Percentiles rank a stretch among this genome's conserved stretches.
These are phyloP conservation scores for Ophiostoma tasmaniense DNA, from an alignment of 2,329 filamentous ascomycete species.

Conservation along the genomic window DNA sequence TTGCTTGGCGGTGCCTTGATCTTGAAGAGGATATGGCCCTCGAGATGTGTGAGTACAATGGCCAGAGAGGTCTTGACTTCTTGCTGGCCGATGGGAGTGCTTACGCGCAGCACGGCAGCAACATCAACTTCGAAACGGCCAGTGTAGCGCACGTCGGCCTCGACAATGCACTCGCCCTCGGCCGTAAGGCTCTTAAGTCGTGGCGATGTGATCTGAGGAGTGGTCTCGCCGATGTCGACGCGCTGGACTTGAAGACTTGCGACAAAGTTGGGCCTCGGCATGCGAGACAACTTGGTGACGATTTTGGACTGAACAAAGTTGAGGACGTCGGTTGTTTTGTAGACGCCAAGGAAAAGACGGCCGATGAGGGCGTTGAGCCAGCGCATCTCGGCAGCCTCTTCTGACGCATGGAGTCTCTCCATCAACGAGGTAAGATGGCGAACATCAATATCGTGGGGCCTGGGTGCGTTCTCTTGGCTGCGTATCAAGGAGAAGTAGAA, in stretches of 20 bases:
- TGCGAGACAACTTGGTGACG: slow-evolving; percentile 89
- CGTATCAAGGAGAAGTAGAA: slow-evolving; percentile 90
- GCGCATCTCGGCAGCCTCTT: slow-evolving; percentile 80
- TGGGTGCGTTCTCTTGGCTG: slow-evolving; percentile 67
- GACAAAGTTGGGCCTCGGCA: slow-evolving; percentile 85
- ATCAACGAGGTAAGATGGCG: slow-evolving; percentile 84
- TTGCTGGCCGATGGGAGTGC: slow-evolving; percentile 82
- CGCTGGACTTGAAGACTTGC: slow-evolving; percentile 73
- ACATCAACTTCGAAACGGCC: slow-evolving; percentile 87
- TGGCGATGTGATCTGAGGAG: slow-evolving; percentile 82
- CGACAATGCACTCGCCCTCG: slow-evolving; percentile 80
- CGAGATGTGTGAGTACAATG: slow-evolving; percentile 72
- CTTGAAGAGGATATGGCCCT: slow-evolving; percentile 75
- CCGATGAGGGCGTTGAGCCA: slow-evolving; percentile 93
- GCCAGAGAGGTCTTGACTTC: slow-evolving; percentile 86
- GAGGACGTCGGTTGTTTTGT: slow-evolving; percentile 76
- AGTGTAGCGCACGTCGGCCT: slow-evolving; percentile 79
- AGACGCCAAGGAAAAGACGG: slow-evolving; percentile 76
- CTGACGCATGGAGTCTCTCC: slow-evolving; percentile 81
- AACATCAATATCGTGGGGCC: slow-evolving; percentile 68
- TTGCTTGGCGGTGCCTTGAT: slow-evolving; percentile 96
- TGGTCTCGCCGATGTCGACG: slow-evolving; percentile 78
- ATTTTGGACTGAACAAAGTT: slow-evolving; percentile 75
- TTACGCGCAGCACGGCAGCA: slow-evolving; percentile 84
- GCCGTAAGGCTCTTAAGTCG: slow-evolving; percentile 82